Evolutionary conservation across 306 rosid species (phyloP), one percentile per base, ranked within the genome.

Genomic region (Carpinus viminea): DNA sequence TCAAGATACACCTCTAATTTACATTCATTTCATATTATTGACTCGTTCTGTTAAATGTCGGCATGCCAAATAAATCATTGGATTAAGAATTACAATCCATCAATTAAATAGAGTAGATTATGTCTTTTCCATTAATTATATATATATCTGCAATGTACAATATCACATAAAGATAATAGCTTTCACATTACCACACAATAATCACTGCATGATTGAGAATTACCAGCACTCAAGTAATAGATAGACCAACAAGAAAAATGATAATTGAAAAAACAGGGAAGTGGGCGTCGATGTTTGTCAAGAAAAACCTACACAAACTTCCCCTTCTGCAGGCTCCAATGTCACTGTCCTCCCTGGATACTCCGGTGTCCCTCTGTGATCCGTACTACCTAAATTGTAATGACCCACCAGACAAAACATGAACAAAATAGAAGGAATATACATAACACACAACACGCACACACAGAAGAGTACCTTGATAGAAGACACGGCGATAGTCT

Each of bases 301-400:
- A 48, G 48, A 38, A 83, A 73, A 55, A 68, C 94, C 75, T 81
- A 94, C 98, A 74, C 98, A 92, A 54, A 90, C 76, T 87, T 92
- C 91, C 21, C 95, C 97, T 55, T 87, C 72, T n/a, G 95, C 95
- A 74, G 92, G 90, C 82, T 92, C 97, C 68, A 91, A 86, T 51
- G 98, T 94, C 16, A 91, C 98, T 26, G 97, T 94, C 86, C 98
- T 86, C 80, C 98, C 98, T 20, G 98, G 97, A 68, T 68, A 92
- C 24, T 89, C 95, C 12, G 89, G 90, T 31, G 97, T 88, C 72
- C 98, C 98, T 88, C 98, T 88, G 55, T 94, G 98, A 61, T 94
- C 98, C 26, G 98, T 92, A 78, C 97, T 92, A 51, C 98, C 98
- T 94, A 80, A 68, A 20, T 60, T 74, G 47, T 26, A 55, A 85